A percentile compares a stretch with the other conserved stretches of the same genome.
phyloP scores from a whole-genome alignment of 2,329 filamentous ascomycete genomes.

The Stagonosporopsis chrysanthemi region DNA sequence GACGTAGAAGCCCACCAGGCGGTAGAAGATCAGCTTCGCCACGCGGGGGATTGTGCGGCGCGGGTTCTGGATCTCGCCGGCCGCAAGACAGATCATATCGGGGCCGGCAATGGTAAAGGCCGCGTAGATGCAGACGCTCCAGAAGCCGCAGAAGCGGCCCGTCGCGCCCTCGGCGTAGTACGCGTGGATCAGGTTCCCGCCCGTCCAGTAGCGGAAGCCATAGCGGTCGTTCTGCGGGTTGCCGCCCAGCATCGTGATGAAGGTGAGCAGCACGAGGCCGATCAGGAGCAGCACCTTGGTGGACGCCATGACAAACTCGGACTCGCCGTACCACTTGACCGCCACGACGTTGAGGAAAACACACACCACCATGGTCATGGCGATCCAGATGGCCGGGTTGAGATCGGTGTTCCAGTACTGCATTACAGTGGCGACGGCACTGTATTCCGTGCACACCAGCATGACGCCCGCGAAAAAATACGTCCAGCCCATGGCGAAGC shows the following conservation, averaged over 20 bases:
- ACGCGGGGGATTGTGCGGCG: conserved; percentile 67
- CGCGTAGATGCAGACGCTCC: conserved; percentile 59
- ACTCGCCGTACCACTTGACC: conserved; percentile 49
- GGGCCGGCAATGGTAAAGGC: conserved; percentile 61
- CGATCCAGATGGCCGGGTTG: conserved; percentile 47
- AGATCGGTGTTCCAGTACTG: conserved; percentile 47
- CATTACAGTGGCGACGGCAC: conserved; percentile 48
- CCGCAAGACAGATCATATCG: conserved; percentile 51
- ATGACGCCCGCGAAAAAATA: conserved; percentile 62
- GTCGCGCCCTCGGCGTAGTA: conserved; percentile 57
- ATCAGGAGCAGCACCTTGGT: conserved; percentile 47
- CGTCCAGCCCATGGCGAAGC: conserved; percentile 73
- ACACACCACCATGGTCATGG: conserved; percentile 47
- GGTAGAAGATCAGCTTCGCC: conserved; percentile 67
- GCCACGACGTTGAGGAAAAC: conserved; percentile 48
- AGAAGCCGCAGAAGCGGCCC: conserved; percentile 54
- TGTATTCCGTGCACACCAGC: conserved; percentile 29
- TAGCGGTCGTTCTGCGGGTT: conserved; percentile 60
- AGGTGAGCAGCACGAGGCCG: conserved; percentile 60
- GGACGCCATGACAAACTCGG: conserved; percentile 45
- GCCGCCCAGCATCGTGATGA: conserved; percentile 66
- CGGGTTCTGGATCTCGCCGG: conserved; percentile 66
- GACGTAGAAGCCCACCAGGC: conserved; percentile 69
- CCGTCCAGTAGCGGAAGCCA: conserved; percentile 66
- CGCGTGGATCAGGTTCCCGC: conserved; percentile 59